A percentile compares a stretch with the other conserved stretches of the same genome.
These are phyloP conservation scores for Hanseniaspora mollemarum DNA, from an alignment of 805 yeast genomes.

Conservation along the genomic window DNA sequence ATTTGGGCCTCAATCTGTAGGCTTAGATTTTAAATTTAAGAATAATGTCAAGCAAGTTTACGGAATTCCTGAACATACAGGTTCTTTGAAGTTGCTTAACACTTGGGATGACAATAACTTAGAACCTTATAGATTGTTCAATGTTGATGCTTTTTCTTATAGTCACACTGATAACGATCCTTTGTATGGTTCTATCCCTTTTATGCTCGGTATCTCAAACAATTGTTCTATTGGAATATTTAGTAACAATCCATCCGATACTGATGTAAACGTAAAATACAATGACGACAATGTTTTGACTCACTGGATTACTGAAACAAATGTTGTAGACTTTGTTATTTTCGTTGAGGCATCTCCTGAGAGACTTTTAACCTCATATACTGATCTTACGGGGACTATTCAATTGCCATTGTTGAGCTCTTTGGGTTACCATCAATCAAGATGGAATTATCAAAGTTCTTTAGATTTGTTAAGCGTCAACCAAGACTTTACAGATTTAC, in stretches of 20 bases:
- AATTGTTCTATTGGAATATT: constrained; percentile 60
- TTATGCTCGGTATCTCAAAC: constrained; percentile 58
- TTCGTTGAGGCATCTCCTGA: constrained; percentile 50
- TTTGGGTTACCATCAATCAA: constrained; percentile 86
- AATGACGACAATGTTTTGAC: constrained; percentile 33
- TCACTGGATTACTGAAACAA: constrained; percentile 94
- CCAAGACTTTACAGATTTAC: constrained; percentile 54
- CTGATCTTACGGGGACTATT: constrained; percentile 60
- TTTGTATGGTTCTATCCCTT: constrained; percentile 92
- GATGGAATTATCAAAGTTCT: constrained; percentile 94
- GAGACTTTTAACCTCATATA: constrained; percentile 49
- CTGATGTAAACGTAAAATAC: constrained; percentile 59
- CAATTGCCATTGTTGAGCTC: constrained; percentile 66
- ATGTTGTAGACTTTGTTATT: constrained; percentile 63
- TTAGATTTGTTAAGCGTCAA: constrained; percentile 68
- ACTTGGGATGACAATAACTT: constrained; percentile 33
- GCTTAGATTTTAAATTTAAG: constrained; percentile 55
- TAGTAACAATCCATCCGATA: constrained; percentile 90
- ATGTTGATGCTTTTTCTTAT: constrained; percentile 93
- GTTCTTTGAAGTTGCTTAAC: constrained; percentile 58
- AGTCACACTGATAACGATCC: constrained; percentile 71
- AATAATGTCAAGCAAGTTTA: constrained; percentile 51
- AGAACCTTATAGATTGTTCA: constrained; percentile 78
- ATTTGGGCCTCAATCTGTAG: constrained; percentile 83
- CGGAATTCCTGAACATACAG: constrained; percentile 98